Base-by-base conservation (phyloP, 192 early-diverging fungal species). In the Rhizophagus sp. region DNA sequence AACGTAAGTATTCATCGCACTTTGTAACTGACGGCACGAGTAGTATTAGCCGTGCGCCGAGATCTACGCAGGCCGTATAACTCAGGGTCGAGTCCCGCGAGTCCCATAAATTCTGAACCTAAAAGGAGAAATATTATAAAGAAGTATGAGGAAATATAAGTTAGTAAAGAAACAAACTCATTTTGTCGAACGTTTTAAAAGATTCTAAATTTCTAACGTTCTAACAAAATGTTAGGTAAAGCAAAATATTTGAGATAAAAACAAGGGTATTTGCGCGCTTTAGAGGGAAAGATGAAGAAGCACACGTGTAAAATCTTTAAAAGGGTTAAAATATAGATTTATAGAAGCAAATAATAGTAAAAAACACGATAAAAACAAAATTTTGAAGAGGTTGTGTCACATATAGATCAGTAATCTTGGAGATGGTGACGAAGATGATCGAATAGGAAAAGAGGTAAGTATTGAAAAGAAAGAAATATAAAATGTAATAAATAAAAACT, bases 41-140 rank as follows among this genome's bases (percentile, higher is more conserved):
- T 24, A 61, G 47, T 36, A 33, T 50, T 52, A 12, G 25, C 50
- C n/a, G 7, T 68, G 19, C 78, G 65, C 12, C 61, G 24, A 36
- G 78, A 79, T 34, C 78, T 68, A 41, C 78, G 66, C 27, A 79
- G 27, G 19, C 68, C 78, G 34, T 70, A 79, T 24, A 79, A 57
- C 10, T 79, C 78, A 39, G 78, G 78, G 47, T 79, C 68, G 13
- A 70, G 25, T 24, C 71, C 76, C 62, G 65, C 47, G 13, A 70
- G 25, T 24, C 71, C 76, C 62, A 68, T 57, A 62, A 71, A 69
- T 27, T 71, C 78, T 27, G 68, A 41, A 79, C 68, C 78, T 79
- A 52, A 61, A 27, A 34, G 11, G 27, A 11, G 30, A 41, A 47
- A 12, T 47, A 47, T 47, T 12, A 47, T 11, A 47, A 22, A 2